Conservation (phyloP, 78 protist species). For the Mantamonas sphyraenae region DNA sequence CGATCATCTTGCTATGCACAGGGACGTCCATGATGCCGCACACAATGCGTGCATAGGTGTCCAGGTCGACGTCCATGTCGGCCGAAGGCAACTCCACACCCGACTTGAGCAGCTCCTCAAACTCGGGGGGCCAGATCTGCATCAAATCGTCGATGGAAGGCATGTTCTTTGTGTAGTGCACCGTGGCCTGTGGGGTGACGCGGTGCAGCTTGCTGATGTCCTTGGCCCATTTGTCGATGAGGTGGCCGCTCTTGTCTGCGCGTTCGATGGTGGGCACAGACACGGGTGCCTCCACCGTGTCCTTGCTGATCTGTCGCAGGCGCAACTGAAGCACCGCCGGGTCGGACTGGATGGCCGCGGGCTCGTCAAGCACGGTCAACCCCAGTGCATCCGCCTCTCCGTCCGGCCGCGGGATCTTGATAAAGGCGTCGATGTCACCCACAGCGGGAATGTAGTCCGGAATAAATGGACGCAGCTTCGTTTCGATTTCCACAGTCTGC, state of each 20-base stretch:
- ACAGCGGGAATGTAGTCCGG: constrained; percentile 74
- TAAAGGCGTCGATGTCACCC: constrained; percentile 45
- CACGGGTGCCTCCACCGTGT: neutral
- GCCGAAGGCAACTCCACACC: constrained; percentile 20
- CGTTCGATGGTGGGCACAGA: constrained; percentile 31
- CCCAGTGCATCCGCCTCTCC: constrained; percentile 35
- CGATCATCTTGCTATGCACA: constrained; percentile 13
- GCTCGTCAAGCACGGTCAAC: constrained; percentile 65
- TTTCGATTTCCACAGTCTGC: constrained; percentile 36
- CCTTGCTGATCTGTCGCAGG: constrained; percentile 10
- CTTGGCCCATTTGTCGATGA: constrained; percentile 40
- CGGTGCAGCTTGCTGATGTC: constrained; percentile 29
- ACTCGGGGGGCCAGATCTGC: constrained; percentile 58
- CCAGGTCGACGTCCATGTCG: constrained; percentile 25
- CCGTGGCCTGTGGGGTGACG: constrained; percentile 22
- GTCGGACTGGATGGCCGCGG: constrained; percentile 45
- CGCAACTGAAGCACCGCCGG: constrained; percentile 40
- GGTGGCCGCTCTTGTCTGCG: constrained; percentile 48
- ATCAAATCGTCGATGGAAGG: constrained; percentile 64
- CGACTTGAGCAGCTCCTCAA: constrained; percentile 33
- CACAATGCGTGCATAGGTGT: constrained; percentile 15
- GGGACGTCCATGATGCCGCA: constrained; percentile 68
- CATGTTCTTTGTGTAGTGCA: constrained; percentile 54
- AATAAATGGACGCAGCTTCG: constrained; percentile 59
- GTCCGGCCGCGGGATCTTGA: constrained; percentile 64